phyloP scores from a whole-genome alignment of 2,329 filamentous ascomycete species.

The Helicocarpus griseus region DNA sequence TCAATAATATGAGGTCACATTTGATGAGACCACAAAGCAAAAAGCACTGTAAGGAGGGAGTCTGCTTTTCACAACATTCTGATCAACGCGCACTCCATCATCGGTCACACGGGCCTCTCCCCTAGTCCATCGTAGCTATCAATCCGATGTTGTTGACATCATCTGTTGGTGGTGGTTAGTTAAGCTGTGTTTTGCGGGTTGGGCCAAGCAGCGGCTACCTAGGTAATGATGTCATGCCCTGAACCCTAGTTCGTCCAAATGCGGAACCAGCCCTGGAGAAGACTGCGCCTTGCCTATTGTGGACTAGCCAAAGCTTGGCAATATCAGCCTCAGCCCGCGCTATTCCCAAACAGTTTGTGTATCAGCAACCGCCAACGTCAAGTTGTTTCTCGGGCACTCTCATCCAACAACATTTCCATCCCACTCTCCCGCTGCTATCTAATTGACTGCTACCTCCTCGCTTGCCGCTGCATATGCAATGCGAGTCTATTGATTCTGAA shows the following conservation, averaged over 20 bases:
- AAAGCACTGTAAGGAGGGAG: not conserved
- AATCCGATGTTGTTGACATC: not conserved
- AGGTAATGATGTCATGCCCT: slow-evolving; percentile 3
- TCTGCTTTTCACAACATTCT: not conserved
- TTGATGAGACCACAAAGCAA: too few relatives aligned
- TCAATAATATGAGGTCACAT: too few relatives aligned
- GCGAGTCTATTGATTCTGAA: not conserved
- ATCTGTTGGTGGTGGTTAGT: not conserved
- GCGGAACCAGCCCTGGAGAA: not conserved
- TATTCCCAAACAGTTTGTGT: not conserved
- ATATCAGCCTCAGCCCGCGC: not conserved
- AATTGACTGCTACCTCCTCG: not conserved
- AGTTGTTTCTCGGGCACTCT: not conserved
- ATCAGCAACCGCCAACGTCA: slow-evolving; percentile 2
- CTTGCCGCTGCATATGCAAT: not conserved
- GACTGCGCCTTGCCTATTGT: not conserved
- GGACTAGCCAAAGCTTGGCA: not conserved
- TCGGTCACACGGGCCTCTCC: not conserved
- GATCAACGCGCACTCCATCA: not conserved
- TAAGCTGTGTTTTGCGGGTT: not conserved
- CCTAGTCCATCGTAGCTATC: not conserved
- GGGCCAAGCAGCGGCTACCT: not conserved
- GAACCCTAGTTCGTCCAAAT: too few relatives aligned
- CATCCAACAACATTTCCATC: not conserved
- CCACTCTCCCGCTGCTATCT: not conserved